Base-by-base conservation (phyloP, 2,329 filamentous ascomycete species). In the Trichophyton rubrum region DNA sequence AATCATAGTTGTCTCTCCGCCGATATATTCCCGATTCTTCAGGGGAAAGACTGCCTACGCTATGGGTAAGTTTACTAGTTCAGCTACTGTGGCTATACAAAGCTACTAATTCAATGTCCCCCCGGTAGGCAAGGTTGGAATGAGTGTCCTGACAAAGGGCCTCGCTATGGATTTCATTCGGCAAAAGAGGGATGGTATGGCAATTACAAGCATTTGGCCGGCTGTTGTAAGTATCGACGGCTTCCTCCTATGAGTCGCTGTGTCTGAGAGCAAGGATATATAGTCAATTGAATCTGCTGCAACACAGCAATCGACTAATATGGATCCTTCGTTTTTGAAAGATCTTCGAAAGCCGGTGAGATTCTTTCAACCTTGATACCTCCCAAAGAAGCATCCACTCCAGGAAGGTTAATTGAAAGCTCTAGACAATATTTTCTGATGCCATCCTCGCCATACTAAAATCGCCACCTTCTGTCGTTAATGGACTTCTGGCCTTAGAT, bases 21-120 rank as follows among this genome's bases (percentile, higher is more conserved):
- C 89, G 1, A 91, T 95, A 61, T 95, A 95, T 73, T 87, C 83
- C 64, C 80, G 90, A 33, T 95, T 95, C 73, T 91, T 93, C 72
- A 76, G 87, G 22, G 90, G 89, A 9, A 95, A 95, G 79, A 88
- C 89, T 1, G 88, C 87, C 13, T 95, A 95, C 74, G 88, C 90
- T 0, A 82, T 84, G 73, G 80, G 80, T 64, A 64, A 65, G 69
- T 65, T 60, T 41, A 5, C 35, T 9, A 15, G 3, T 27, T 30
- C 20, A 7, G 6, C 38, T 56, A 22, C 15, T 43, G 20, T 43
- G 24, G n/a, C 24, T 8, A 41, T 30, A 47, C 17, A 24, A 38
- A 35, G 27, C 40, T 45, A 41, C 7, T 35, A 3, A 4, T 35
- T 27, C 49, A 24, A 33, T 22, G 24, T 59, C n/a, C 55, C 2